Conservation (phyloP, 108 stramenopile species). For the Parietichytrium sp. region DNA sequence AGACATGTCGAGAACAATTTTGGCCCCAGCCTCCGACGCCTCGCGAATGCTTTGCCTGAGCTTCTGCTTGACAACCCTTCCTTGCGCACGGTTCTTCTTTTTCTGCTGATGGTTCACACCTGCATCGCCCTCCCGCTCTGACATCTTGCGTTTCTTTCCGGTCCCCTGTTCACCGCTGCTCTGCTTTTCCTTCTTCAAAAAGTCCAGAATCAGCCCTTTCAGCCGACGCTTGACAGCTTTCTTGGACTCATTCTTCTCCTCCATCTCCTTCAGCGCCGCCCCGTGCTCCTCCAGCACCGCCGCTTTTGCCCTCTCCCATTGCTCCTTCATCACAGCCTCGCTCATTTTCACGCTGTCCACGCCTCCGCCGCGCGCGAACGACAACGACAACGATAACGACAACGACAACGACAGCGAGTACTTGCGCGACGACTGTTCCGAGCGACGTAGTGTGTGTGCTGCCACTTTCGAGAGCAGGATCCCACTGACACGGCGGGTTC, state of each 20-base stretch:
- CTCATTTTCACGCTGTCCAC: too few relatives aligned
- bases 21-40: background rate
- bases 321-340: background rate
- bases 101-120: background rate
- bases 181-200: background rate
- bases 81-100: background rate
- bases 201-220: background rate
- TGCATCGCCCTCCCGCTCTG: background rate
- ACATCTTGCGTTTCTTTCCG: background rate
- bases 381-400: too few relatives aligned
- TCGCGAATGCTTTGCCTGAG: background rate
- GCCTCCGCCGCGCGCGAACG: too few relatives aligned
- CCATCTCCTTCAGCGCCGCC: background rate
- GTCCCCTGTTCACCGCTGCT: too few relatives aligned
- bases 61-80: too few relatives aligned
- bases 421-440: too few relatives aligned
- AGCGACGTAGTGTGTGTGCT: too few relatives aligned
- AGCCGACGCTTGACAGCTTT: constrained; percentile 21
- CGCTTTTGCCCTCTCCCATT: background rate
- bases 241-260: constrained; percentile 21
- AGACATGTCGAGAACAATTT: constrained; percentile 10
- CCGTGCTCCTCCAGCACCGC: background rate
- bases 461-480: too few relatives aligned
- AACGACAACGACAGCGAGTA: too few relatives aligned
- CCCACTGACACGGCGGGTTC: too few relatives aligned